phyloP scores from a whole-genome alignment of 129 eudicot genomes.

The Deinandra increscens region DNA sequence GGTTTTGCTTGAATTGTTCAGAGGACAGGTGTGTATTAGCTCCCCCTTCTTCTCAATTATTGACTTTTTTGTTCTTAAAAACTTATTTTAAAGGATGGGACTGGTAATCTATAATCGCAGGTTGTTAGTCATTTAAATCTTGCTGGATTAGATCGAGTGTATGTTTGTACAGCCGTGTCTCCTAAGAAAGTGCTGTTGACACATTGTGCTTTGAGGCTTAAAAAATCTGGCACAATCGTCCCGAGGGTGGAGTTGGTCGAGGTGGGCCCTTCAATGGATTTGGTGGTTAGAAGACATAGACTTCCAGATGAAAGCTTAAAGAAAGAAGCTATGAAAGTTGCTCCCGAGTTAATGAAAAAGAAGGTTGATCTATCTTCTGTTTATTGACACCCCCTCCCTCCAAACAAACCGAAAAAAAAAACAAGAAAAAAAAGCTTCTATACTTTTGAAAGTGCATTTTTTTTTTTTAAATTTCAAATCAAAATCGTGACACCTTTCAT shows the following conservation, averaged over 20 bases:
- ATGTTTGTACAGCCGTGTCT: slow-evolving; percentile 83
- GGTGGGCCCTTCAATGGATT: slow-evolving; percentile 98
- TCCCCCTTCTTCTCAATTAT: neutral
- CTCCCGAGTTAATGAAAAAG: slow-evolving; percentile 70
- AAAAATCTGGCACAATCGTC: slow-evolving; percentile 79
- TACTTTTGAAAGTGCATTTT: neutral
- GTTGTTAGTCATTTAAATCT: slow-evolving; percentile 76
- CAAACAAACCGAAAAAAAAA: neutral
- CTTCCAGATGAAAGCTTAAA: slow-evolving; percentile 68
- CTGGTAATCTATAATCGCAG: slow-evolving; percentile 30
- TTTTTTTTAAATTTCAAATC: neutral
- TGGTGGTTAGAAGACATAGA: slow-evolving; percentile 85
- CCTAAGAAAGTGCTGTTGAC: slow-evolving; percentile 59
- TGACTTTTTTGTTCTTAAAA: neutral
- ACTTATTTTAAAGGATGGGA: slow-evolving; percentile 1
- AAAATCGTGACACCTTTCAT: neutral
- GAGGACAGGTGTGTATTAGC: slow-evolving; percentile 57
- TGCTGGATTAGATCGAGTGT: slow-evolving; percentile 90
- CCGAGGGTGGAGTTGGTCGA: slow-evolving; percentile 89
- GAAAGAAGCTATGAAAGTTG: slow-evolving; percentile 78
- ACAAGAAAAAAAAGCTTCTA: too few relatives aligned
- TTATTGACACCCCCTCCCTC: neutral
- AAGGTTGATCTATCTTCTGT: slow-evolving; percentile 48
- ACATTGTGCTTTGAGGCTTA: slow-evolving; percentile 84
- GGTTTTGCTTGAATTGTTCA: too few relatives aligned